Conservation (phyloP, 2,329 filamentous ascomycete species). For the Zasmidium angulare region DNA sequence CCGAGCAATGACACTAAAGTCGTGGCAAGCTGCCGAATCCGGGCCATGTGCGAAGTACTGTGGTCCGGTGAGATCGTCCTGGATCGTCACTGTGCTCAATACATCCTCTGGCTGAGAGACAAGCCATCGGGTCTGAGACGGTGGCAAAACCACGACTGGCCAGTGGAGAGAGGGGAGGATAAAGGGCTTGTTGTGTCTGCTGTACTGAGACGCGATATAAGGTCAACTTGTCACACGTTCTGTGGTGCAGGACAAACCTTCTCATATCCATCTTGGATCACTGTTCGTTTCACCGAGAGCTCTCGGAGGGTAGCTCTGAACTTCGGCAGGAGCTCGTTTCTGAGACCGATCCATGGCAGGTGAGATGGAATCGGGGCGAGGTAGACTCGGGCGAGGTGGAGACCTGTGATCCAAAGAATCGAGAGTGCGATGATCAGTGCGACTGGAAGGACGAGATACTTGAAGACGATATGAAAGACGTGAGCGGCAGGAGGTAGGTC, state of each 20-base stretch:
- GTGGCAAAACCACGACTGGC: conserved; percentile 18
- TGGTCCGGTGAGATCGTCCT: conserved; percentile 7
- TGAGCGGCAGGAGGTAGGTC: too few species aligned
- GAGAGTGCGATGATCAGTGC: neutral
- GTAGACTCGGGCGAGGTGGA: neutral
- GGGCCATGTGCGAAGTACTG: conserved; percentile 13
- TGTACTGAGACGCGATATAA: neutral
- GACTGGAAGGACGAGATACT: neutral
- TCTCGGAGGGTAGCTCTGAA: conserved; percentile 1
- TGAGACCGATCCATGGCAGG: conserved; percentile 7
- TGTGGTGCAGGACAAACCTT: neutral
- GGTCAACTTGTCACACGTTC: too few species aligned
- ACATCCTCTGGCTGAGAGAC: conserved; percentile 9
- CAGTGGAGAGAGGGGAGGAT: conserved; percentile 9
- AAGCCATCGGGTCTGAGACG: conserved; percentile 10
- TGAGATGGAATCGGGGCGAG: neutral
- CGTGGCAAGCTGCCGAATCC: conserved; percentile 1
- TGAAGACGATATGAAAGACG: too few species aligned
- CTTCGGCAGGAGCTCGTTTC: conserved; percentile 4
- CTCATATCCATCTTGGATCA: neutral
- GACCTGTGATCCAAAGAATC: neutral
- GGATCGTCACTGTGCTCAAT: conserved; percentile 2
- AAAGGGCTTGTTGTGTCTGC: conserved; percentile 8
- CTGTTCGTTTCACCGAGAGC: neutral
- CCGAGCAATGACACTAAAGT: conserved; percentile 15